Conservation (phyloP, 2,329 filamentous ascomycete genomes). For the Phialophora tarda region DNA sequence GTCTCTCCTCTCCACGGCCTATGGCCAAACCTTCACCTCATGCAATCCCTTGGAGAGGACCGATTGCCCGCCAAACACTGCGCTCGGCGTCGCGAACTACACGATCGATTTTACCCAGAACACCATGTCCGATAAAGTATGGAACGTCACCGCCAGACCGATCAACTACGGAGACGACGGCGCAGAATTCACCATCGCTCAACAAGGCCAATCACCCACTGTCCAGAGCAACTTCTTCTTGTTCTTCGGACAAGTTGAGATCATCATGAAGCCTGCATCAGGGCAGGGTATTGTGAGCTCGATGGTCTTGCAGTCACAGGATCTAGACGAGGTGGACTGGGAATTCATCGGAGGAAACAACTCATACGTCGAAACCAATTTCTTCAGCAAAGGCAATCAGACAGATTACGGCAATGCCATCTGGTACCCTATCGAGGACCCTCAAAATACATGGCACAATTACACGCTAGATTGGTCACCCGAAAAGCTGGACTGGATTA, state of each 20-base stretch:
- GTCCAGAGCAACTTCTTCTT: slow-evolving; percentile 81
- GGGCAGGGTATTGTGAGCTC: slow-evolving; percentile 79
- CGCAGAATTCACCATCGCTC: slow-evolving; percentile 72
- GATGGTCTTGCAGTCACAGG: slow-evolving; percentile 81
- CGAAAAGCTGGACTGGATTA: slow-evolving; percentile 82
- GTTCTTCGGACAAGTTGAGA: slow-evolving; percentile 81
- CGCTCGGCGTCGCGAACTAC: slow-evolving; percentile 65
- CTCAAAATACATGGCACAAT: slow-evolving; percentile 77
- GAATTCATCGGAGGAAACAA: slow-evolving; percentile 75
- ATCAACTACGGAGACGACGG: slow-evolving; percentile 68
- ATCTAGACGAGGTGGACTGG: slow-evolving; percentile 88
- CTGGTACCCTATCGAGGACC: slow-evolving; percentile 63
- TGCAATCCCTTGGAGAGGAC: slow-evolving; percentile 77
- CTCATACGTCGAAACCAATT: slow-evolving; percentile 72
- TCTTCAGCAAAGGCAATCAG: slow-evolving; percentile 75
- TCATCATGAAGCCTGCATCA: slow-evolving; percentile 75
- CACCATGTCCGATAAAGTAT: slow-evolving; percentile 63
- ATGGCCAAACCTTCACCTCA: slow-evolving; percentile 75
- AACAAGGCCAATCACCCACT: slow-evolving; percentile 76
- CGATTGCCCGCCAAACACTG: slow-evolving; percentile 71
- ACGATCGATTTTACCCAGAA: slow-evolving; percentile 59
- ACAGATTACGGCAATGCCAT: slow-evolving; percentile 72
- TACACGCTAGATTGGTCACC: slow-evolving; percentile 93
- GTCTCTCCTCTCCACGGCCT: slow-evolving; percentile 55
- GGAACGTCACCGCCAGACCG: slow-evolving; percentile 71